Conservation (phyloP, 202 grass and related monocot species). For the Dendrocalamus latiflorus region DNA sequence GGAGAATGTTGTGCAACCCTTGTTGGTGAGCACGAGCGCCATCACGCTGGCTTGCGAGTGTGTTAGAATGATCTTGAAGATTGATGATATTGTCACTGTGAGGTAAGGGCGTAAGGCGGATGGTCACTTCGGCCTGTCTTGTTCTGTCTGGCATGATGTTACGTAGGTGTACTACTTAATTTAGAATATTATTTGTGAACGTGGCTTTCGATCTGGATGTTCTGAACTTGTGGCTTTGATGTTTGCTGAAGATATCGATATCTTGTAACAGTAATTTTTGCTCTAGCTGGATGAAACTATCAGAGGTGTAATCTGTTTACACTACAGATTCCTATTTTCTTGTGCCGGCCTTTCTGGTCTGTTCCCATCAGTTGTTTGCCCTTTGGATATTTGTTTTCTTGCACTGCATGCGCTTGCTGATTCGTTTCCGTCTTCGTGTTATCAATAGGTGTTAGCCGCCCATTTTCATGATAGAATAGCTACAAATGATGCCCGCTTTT, state of each 20-base stretch:
- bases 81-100: slow-evolving; percentile 81
- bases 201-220: neutral
- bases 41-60: slow-evolving; percentile 55
- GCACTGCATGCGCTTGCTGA: too few relatives aligned
- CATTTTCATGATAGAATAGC: too few relatives aligned
- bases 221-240: neutral
- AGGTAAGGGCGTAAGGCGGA: slow-evolving; percentile 26
- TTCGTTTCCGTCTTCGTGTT: neutral
- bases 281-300: neutral
- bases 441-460: too few relatives aligned
- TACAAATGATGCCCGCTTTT: too few relatives aligned
- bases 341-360: neutral
- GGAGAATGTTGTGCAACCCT: slow-evolving; percentile 77
- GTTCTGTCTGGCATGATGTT: neutral
- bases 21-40: slow-evolving; percentile 54
- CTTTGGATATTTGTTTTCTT: too few relatives aligned
- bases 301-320: neutral
- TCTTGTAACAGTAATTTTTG: slow-evolving; percentile 4
- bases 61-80: slow-evolving; percentile 96
- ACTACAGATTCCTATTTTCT: neutral
- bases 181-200: slow-evolving; percentile 18
- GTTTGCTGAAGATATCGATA: neutral
- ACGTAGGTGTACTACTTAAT: neutral
- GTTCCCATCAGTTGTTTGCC: neutral
- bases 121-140: neutral